Conservation (phyloP, 2,329 filamentous ascomycete species). For the Pseudogymnoascus sp. region DNA sequence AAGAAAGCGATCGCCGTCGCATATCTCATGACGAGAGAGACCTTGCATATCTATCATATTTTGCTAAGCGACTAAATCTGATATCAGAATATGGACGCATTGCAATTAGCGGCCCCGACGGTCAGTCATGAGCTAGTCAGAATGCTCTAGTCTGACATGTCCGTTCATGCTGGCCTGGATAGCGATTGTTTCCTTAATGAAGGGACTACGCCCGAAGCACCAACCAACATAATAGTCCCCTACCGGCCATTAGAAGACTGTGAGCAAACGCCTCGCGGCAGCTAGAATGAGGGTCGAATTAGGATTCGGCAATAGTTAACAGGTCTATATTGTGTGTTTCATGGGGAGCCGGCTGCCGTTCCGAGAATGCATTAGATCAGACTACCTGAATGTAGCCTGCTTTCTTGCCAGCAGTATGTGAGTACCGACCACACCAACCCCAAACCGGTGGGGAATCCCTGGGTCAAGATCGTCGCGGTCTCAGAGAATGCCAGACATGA, state of each 20-base stretch:
- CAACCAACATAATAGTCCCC: neutral
- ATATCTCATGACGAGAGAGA: conserved; percentile 1
- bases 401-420: neutral
- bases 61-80: conserved; percentile 1
- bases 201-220: neutral
- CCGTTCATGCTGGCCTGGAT: neutral
- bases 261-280: neutral
- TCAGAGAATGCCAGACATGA: neutral
- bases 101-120: neutral
- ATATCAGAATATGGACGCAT: neutral
- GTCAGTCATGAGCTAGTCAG: neutral
- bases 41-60: conserved; percentile 6
- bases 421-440: neutral
- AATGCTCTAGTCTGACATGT: neutral
- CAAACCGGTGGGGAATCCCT: neutral
- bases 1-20: neutral
- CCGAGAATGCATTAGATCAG: neutral
- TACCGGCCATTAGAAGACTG: neutral
- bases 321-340: neutral
- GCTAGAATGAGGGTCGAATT: neutral
- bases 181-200: neutral
- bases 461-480: neutral
- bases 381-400: neutral
- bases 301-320: neutral
- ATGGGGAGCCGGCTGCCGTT: neutral